Base-by-base conservation (phyloP, 805 yeast species). In the Saturnispora sanitii region DNA sequence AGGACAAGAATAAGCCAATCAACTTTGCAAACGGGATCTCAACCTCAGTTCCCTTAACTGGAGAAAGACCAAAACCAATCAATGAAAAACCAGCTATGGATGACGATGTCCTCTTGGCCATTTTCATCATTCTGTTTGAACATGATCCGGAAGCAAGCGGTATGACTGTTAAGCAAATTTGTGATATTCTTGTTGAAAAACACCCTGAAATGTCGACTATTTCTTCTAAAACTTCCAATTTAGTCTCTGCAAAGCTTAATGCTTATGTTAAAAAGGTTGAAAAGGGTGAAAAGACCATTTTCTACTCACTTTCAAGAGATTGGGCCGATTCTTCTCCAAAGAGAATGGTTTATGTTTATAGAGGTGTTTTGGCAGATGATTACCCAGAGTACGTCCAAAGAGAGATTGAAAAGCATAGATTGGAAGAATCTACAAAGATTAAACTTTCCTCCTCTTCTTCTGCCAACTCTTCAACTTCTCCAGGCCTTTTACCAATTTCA, bases 251-350 rank as follows among this genome's bases (percentile, higher is more conserved):
- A 16, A 83, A 83, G 56, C 65, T 83, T 50, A 83, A 83, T 56
- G 92, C 92, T 16, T 83, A 83, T 55, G 92, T 83, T 35, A 83
- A 83, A 56, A 73, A 88, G 16, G 51, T 83, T 23, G 94, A 83
- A 56, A 82, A 82, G 54, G 92, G 92, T 49, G 94, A 83, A 56
- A 68, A 76, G 46, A 70, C 75, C 33, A 67, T 83, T 52, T 71
- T 72, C 43, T 83, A 83, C 58, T 85, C 90, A 16, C 62, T 83
- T 33, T 78, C 86, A 1, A 73, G 94, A 62, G 92, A 83, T 58
- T 83, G 94, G 94, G 90, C 94, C 3, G 90, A 82, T 58, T 86
- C 90, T 15, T 77, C 86, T 2, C 94, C 94, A 38, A 79, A 83
- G 54, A 70, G 94, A 65, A 83, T 83, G 94, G 87, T 83, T 21